These are phyloP conservation scores for Allium fistulosum DNA, from an alignment of 106 monocot genomes.

Conservation along the genomic window DNA sequence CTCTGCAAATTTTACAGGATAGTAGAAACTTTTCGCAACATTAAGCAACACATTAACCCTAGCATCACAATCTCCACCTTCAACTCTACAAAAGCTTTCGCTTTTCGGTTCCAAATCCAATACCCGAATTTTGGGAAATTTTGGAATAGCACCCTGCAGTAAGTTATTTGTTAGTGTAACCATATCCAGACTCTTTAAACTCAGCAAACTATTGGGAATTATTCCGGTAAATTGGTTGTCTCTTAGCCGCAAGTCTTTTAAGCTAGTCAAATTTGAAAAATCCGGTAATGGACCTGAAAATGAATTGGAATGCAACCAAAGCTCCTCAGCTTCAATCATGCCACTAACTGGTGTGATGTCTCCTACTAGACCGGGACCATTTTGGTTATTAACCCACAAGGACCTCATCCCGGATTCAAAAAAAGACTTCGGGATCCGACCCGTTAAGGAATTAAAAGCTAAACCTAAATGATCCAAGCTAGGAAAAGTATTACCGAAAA, in stretches of 20 bases:
- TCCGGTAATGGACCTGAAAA: constrained; percentile 60
- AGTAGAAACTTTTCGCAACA: constrained; percentile 24
- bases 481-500: constrained; percentile 28
- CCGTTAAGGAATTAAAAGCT: constrained; percentile 24
- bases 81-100: constrained; percentile 44
- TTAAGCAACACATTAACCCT: constrained; percentile 27
- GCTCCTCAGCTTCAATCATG: constrained; percentile 35
- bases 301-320: constrained; percentile 55
- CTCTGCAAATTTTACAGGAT: constrained; percentile 35
- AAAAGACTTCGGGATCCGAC: constrained; percentile 8
- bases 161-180: constrained; percentile 44
- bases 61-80: constrained; percentile 38
- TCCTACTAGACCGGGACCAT: constrained; percentile 23
- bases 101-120: constrained; percentile 25
- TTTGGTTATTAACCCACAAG: constrained; percentile 61
- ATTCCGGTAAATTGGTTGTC: constrained; percentile 51
- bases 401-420: constrained; percentile 19
- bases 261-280: constrained; percentile 23
- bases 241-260: constrained; percentile 39
- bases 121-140: constrained; percentile 13
- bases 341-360: constrained; percentile 25
- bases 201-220: constrained; percentile 25
- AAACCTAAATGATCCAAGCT: constrained; percentile 27
- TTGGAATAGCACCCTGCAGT: constrained; percentile 43
- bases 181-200: constrained; percentile 13